Conservation (phyloP, 139 green algal species). For the Chlamydomonas incerta region DNA sequence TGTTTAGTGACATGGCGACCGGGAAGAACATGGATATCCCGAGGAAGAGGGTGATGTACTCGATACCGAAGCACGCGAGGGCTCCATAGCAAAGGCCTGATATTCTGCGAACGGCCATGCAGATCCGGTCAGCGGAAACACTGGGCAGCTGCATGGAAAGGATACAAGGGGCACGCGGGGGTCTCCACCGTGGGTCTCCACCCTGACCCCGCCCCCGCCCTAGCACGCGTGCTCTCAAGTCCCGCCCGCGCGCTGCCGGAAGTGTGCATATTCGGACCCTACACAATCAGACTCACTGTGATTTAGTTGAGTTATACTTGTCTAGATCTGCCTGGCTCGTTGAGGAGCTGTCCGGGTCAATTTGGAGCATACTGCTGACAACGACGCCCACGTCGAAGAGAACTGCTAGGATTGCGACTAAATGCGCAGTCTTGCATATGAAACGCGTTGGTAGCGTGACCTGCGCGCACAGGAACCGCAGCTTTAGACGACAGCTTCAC, state of each 20-base stretch:
- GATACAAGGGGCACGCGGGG: no score
- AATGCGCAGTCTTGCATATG: slow-evolving; percentile 52
- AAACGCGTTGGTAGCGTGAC: slow-evolving; percentile 62
- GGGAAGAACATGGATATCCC: slow-evolving; percentile 67
- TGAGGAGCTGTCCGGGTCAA: not conserved
- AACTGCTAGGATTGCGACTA: slow-evolving; percentile 57
- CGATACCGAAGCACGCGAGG: slow-evolving; percentile 63
- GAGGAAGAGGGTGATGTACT: slow-evolving; percentile 64
- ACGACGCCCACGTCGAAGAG: slow-evolving; percentile 54
- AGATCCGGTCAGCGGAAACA: no score
- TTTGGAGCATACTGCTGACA: slow-evolving; percentile 18
- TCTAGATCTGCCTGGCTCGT: no score
- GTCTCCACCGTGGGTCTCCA: no score
- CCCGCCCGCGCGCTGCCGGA: no score
- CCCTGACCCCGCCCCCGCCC: no score
- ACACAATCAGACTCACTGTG: not conserved
- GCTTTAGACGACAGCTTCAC: not conserved
- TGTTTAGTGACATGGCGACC: slow-evolving; percentile 46
- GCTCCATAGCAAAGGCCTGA: slow-evolving; percentile 49
- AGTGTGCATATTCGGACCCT: no score
- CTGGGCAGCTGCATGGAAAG: no score
- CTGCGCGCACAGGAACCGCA: slow-evolving; percentile 24
- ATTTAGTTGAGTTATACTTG: not conserved
- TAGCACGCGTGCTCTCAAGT: no score
- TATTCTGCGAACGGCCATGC: slow-evolving; percentile 41